Evolutionary conservation across 192 early-diverging fungal genomes (phyloP), one percentile per base, ranked within the genome.

Genomic region (Thoreauomyces humboldtii): DNA sequence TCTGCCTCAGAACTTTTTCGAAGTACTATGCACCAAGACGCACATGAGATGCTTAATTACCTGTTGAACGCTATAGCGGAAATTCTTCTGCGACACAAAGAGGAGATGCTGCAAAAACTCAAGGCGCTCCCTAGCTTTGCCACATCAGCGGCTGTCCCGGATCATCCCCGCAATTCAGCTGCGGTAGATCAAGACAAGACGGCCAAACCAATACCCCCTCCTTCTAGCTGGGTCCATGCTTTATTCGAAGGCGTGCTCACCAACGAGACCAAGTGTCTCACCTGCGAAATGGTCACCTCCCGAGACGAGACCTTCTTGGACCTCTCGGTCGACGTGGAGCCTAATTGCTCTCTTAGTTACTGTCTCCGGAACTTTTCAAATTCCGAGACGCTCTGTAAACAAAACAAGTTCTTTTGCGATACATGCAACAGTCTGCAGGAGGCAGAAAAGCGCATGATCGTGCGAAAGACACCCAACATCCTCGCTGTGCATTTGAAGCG

Each of bases 341-440:
- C 93, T 65, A 88, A 98, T 76, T 89, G 91, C 2, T 96, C 94
- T 1, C 81, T 99, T n/a, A 91, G 91, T 14, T 88, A 86, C 35
- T 99, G 97, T 71, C 77, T 99, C n/a, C 78, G 91, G 21, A 90
- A 92, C 74, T 99, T 98, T 78, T 94, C 93, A n/a, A 91, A 87
- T 7, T 90, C 90, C 42, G 97, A 99, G 75, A 90, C 91, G 46
- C 73, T 99, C 21, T 92, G 94, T 68, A 89, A 95, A 62, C 93
- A 95, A 71, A 90, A 99, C 81, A 99, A 99, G 77, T 99, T 95
- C 69, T 95, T 91, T 77, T 99, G 97, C 70, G 95, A 98, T 75
- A 84, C 77, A 25, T 99, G 97, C 67, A 86, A 84, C 63, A 91
- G 93, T 6, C 76, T 98, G 53, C 97, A 99, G 72, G 97, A 99